Percentiles rank a stretch among this genome's conserved stretches.
Conservation (phyloP, 805 yeast species). For the Pichia manshurica region DNA sequence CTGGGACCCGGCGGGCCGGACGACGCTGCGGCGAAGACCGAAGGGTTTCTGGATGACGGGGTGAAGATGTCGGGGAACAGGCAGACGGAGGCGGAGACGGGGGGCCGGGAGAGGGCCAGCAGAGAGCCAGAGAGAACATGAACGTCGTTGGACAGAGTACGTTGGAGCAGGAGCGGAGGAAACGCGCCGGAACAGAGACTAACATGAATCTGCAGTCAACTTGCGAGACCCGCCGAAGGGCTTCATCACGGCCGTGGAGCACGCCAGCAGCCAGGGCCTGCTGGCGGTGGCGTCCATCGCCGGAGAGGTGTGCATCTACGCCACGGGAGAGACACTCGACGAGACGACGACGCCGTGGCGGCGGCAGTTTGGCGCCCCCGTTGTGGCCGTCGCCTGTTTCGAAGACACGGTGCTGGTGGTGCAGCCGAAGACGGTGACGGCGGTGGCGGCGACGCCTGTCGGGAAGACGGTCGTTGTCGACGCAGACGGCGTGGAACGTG, state of each 20-base stretch:
- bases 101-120: no score
- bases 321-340: neutral
- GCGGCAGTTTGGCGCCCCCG: neutral
- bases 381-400: neutral
- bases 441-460: no score
- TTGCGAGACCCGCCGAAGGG: neutral
- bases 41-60: no score
- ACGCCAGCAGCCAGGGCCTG: neutral
- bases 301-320: constrained; percentile 1
- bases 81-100: no score
- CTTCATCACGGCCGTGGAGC: constrained; percentile 1
- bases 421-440: neutral
- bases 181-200: no score
- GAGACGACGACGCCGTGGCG: neutral
- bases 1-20: no score
- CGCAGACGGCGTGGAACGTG: no score
- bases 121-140: neutral
- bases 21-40: no score
- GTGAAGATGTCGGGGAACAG: no score
- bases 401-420: neutral
- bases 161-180: no score
- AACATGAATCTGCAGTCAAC: neutral
- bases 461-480: no score
- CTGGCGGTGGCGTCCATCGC: neutral
- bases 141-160: neutral